A percentile compares a stretch with the other conserved stretches of the same genome.
Evolutionary conservation across 441 rosid species (phyloP).

Genomic region (Euphorbia neoarborescens): DNA sequence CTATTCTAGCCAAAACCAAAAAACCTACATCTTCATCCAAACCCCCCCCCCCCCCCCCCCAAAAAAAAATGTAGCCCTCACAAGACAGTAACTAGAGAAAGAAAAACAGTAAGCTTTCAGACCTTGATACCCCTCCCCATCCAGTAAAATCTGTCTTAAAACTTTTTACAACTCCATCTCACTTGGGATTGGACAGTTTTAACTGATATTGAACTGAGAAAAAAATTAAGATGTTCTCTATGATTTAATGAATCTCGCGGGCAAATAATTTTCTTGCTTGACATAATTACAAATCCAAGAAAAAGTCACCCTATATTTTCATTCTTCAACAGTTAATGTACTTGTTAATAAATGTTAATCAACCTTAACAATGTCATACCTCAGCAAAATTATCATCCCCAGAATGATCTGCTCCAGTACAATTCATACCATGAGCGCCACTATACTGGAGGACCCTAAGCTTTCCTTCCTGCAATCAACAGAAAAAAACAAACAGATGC

Average conservation of each 20-base stretch:
- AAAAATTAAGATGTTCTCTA: background rate
- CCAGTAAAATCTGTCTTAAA: background rate
- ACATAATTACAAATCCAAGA: background rate
- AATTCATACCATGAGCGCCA: slow-evolving; percentile 43
- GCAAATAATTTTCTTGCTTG: background rate
- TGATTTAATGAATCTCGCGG: background rate
- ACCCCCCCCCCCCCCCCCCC: too few relatives aligned
- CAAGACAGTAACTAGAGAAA: too few relatives aligned
- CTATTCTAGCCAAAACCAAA: too few relatives aligned
- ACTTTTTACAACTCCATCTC: background rate
- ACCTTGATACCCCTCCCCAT: background rate
- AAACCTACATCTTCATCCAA: too few relatives aligned
- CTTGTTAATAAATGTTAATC: background rate
- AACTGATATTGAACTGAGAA: background rate
- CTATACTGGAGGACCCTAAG: slow-evolving; percentile 67
- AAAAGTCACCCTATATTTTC: background rate
- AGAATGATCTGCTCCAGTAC: slow-evolving; percentile 36
- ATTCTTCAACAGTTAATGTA: background rate
- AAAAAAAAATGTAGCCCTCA: too few relatives aligned
- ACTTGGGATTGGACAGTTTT: background rate
- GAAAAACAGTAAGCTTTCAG: too few relatives aligned
- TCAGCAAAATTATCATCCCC: slow-evolving; percentile 54
- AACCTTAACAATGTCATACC: slow-evolving; percentile 42
- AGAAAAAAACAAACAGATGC: slow-evolving; percentile 3
- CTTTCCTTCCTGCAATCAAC: slow-evolving; percentile 73